phyloP scores from a whole-genome alignment of 2,329 filamentous ascomycete species.

The Fusarium irregulare region DNA sequence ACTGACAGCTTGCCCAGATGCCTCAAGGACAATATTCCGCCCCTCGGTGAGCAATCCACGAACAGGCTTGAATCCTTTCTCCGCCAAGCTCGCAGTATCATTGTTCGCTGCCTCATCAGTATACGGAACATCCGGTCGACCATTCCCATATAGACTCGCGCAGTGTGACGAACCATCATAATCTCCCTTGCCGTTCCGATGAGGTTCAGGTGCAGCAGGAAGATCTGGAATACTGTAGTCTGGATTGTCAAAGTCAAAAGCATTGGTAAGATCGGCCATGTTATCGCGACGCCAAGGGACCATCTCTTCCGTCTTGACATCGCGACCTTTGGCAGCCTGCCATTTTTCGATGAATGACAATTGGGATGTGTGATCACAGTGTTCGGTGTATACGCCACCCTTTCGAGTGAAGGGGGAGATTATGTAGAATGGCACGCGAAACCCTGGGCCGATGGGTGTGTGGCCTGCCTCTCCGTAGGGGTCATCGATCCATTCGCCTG shows the following conservation, averaged over 20 bases:
- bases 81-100: neutral
- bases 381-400: slow-evolving; percentile 12
- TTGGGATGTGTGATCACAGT: slow-evolving; percentile 10
- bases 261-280: slow-evolving; percentile 18
- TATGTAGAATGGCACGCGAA: slow-evolving; percentile 18
- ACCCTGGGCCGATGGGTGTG: neutral
- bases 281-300: slow-evolving; percentile 13
- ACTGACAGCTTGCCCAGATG: neutral
- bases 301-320: neutral
- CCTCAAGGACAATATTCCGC: neutral
- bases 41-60: slow-evolving; percentile 4
- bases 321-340: slow-evolving; percentile 14
- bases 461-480: slow-evolving; percentile 2
- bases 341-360: neutral
- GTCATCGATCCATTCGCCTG: slow-evolving; percentile 19
- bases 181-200: neutral
- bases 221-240: neutral
- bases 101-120: neutral
- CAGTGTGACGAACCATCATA: slow-evolving; percentile 10
- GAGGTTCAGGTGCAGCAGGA: neutral
- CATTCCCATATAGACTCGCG: neutral
- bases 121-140: neutral
- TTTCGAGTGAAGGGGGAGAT: slow-evolving; percentile 11
- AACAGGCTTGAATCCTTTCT: slow-evolving; percentile 7
- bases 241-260: slow-evolving; percentile 5